phyloP scores from a whole-genome alignment of 2,329 filamentous ascomycete species.

The Delphinella strobiligena region DNA sequence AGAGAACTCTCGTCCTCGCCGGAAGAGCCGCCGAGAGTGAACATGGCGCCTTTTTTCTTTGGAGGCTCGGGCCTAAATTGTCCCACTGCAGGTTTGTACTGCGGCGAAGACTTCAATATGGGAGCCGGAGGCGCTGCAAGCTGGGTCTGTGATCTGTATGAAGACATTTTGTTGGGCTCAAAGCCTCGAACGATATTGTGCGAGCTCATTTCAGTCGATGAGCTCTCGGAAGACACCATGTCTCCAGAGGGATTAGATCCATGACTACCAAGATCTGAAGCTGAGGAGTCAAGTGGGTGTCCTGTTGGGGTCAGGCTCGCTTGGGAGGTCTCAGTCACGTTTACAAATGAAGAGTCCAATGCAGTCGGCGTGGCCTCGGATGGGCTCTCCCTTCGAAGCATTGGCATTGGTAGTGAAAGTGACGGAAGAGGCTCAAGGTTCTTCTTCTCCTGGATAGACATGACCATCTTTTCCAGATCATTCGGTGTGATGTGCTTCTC shows the following conservation, averaged over 20 bases:
- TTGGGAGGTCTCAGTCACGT: conserved; percentile 11
- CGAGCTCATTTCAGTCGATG: conserved; percentile 47
- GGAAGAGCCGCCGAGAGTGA: conserved; percentile 64
- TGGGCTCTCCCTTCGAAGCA: conserved; percentile 3
- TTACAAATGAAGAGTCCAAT: conserved; percentile 11
- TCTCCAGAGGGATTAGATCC: conserved; percentile 26
- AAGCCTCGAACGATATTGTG: conserved; percentile 77
- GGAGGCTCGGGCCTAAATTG: conserved; percentile 12
- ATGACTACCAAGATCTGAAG: conserved; percentile 40
- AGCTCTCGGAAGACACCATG: conserved; percentile 44
- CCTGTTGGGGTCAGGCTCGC: background rate
- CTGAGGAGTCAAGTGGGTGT: conserved; percentile 45
- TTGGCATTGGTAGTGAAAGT: conserved; percentile 18
- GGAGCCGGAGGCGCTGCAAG: conserved; percentile 42
- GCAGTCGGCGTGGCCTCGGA: conserved; percentile 8
- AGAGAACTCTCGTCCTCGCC: conserved; percentile 75
- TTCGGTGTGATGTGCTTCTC: conserved; percentile 88
- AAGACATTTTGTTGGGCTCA: conserved; percentile 61
- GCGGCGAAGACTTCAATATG: conserved; percentile 44
- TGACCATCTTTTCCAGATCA: conserved; percentile 87
- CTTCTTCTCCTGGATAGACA: conserved; percentile 77
- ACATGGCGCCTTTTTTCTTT: conserved; percentile 60
- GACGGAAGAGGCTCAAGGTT: conserved; percentile 47
- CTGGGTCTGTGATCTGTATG: conserved; percentile 49
- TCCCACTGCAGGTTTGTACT: conserved; percentile 15